These are phyloP conservation scores for Mycena rosella DNA, from an alignment of 768 basidiomycete genomes.

Conservation along the genomic window DNA sequence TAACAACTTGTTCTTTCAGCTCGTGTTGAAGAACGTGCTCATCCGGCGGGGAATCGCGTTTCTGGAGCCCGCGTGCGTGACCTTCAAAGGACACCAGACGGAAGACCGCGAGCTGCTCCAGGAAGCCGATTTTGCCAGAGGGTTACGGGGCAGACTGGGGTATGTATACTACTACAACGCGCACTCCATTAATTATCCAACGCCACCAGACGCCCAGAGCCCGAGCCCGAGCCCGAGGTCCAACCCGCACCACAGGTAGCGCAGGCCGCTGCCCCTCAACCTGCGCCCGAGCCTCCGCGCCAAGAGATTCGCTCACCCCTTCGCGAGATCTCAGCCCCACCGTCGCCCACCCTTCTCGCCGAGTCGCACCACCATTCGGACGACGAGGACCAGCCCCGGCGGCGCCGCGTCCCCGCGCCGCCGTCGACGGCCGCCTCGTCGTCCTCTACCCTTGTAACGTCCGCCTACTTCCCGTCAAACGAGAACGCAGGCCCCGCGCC, in stretches of 20 bases:
- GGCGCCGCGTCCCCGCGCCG: slow-evolving; percentile 41
- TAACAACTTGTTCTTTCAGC: slow-evolving; percentile 55
- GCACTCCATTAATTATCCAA: slow-evolving; percentile 23
- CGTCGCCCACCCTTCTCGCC: slow-evolving; percentile 37
- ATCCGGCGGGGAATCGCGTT: slow-evolving; percentile 81
- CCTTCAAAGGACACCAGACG: slow-evolving; percentile 69
- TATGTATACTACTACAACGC: slow-evolving; percentile 47
- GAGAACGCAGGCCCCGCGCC: slow-evolving; percentile 23
- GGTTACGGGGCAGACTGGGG: slow-evolving; percentile 77
- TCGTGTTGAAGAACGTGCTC: slow-evolving; percentile 76
- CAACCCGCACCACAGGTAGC: slow-evolving; percentile 25
- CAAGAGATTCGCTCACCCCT: slow-evolving; percentile 44
- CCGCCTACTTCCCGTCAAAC: slow-evolving; percentile 31
- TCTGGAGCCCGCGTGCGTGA: slow-evolving; percentile 78
- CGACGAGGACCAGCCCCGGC: slow-evolving; percentile 46
- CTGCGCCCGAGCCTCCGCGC: slow-evolving; percentile 32
- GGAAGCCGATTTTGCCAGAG: slow-evolving; percentile 69
- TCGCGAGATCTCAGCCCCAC: slow-evolving; percentile 43
- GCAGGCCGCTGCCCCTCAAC: slow-evolving; percentile 15
- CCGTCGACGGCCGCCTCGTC: slow-evolving; percentile 22
- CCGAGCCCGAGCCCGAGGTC: slow-evolving; percentile 25
- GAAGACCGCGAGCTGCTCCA: slow-evolving; percentile 75
- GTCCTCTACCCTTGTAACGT: slow-evolving; percentile 25
- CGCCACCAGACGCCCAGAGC: slow-evolving; percentile 42
- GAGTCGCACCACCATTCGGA: slow-evolving; percentile 39